phyloP scores from a whole-genome alignment of 306 rosid genomes.

The Cotoneaster glaucophyllus region DNA sequence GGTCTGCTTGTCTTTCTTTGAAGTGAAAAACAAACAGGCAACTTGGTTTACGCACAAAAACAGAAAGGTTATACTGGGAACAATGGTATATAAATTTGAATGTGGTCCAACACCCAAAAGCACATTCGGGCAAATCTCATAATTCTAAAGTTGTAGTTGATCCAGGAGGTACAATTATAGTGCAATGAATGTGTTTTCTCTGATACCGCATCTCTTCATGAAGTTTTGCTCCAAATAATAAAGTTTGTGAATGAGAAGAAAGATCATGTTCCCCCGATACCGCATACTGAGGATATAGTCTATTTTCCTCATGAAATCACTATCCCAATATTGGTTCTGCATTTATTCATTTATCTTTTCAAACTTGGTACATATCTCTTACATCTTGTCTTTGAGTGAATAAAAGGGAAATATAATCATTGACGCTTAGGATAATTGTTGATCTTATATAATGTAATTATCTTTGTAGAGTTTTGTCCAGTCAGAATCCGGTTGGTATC shows the following conservation, averaged over 20 bases:
- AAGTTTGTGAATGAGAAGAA: conserved; percentile 94
- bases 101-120: conserved; percentile 61
- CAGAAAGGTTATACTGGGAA: too few relatives aligned
- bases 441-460: background rate
- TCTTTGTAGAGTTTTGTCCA: background rate
- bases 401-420: background rate
- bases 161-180: conserved; percentile 55
- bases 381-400: background rate
- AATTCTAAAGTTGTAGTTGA: conserved; percentile 62
- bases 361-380: background rate
- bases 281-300: conserved; percentile 64
- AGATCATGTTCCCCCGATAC: conserved; percentile 58
- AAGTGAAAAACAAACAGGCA: too few relatives aligned
- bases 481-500: background rate
- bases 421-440: background rate
- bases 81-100: conserved; percentile 92
- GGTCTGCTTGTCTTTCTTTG: too few relatives aligned
- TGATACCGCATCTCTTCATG: conserved; percentile 1
- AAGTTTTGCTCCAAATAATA: conserved; percentile 26
- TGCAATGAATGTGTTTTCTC: conserved; percentile 6
- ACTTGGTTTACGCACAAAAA: too few relatives aligned
- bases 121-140: conserved; percentile 64
- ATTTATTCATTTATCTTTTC: background rate
- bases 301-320: conserved; percentile 81
- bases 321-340: conserved; percentile 60